These are phyloP conservation scores for Ajuga reptans DNA, from an alignment of 305 asterid species.

Conservation along the genomic window DNA sequence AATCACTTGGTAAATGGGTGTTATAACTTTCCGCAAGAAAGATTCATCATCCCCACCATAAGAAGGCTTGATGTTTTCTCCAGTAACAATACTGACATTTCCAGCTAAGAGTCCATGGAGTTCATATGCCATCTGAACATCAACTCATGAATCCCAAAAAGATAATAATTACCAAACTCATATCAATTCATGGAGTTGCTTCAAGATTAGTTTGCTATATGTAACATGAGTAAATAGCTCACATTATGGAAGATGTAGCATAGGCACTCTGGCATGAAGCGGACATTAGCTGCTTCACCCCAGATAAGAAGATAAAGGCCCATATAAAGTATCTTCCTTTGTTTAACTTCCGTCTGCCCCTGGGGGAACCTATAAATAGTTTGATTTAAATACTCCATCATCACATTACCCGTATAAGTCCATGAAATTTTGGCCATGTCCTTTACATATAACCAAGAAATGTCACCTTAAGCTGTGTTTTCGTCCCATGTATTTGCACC, in stretches of 20 bases:
- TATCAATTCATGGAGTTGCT: not conserved
- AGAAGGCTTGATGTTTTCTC: slow-evolving; percentile 87
- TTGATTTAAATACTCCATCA: slow-evolving; percentile 1
- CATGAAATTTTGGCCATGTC: not conserved
- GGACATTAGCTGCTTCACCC: slow-evolving; percentile 87
- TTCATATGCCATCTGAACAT: slow-evolving; percentile 77
- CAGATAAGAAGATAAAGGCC: slow-evolving; percentile 81
- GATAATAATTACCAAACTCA: not conserved
- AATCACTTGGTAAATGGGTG: slow-evolving; percentile 75
- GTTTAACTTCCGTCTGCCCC: slow-evolving; percentile 60
- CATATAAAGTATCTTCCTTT: slow-evolving; percentile 70
- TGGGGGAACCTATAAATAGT: slow-evolving; percentile 56
- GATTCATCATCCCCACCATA: slow-evolving; percentile 87
- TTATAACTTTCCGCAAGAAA: slow-evolving; percentile 65
- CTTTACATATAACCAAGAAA: slow-evolving; percentile 13
- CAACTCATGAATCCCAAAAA: slow-evolving; percentile 11
- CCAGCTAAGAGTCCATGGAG: slow-evolving; percentile 89
- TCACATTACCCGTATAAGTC: not conserved
- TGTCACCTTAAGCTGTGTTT: slow-evolving; percentile 74
- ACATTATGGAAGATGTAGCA: slow-evolving; percentile 89
- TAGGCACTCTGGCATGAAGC: slow-evolving; percentile 88
- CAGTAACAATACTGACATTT: slow-evolving; percentile 85
- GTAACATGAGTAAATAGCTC: slow-evolving; percentile 30
- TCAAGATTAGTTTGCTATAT: slow-evolving; percentile 4
- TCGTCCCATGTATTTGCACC: slow-evolving; percentile 77